These are phyloP conservation scores for Thielaviopsis musarum DNA, from an alignment of 2,329 filamentous ascomycete genomes.

Conservation along the genomic window DNA sequence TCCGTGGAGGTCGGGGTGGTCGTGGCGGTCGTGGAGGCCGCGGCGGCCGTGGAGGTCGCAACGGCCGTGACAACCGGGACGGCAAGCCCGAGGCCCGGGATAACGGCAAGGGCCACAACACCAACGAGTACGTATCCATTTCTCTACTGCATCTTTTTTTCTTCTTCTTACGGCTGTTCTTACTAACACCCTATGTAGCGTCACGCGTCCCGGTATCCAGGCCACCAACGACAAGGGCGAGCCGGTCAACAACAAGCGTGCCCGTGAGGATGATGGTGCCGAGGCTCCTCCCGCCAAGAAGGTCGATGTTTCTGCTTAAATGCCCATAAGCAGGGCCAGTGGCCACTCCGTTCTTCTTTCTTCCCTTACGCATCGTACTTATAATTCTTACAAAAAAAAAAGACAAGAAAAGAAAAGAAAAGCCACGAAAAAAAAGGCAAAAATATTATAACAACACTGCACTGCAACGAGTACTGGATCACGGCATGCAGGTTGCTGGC, in stretches of 20 bases:
- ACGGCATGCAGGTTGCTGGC: too few species aligned
- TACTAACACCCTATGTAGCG: conserved; percentile 15
- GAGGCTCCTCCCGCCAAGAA: conserved; percentile 39
- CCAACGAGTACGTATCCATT: conserved; percentile 19
- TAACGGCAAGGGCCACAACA: conserved; percentile 17
- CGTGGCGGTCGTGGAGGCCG: conserved; percentile 24
- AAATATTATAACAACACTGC: neutral
- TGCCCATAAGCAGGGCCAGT: neutral
- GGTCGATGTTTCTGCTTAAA: conserved; percentile 29
- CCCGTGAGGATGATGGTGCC: conserved; percentile 33
- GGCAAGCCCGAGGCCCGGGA: conserved; percentile 11
- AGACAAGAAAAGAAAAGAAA: neutral
- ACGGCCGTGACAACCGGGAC: conserved; percentile 24
- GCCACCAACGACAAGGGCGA: conserved; percentile 25
- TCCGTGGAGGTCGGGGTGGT: conserved; percentile 30
- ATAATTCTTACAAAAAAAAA: neutral
- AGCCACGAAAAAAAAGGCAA: neutral
- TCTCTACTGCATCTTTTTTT: conserved; percentile 8
- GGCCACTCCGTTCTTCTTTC: neutral
- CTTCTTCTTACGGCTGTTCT: too few species aligned
- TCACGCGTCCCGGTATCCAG: conserved; percentile 28
- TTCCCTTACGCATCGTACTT: neutral
- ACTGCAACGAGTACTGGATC: neutral
- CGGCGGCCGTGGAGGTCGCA: conserved; percentile 25
- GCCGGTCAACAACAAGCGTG: conserved; percentile 33